Base-by-base conservation (phyloP, 1,284 basidiomycete genomes). In the Leccinum subrobustum region DNA sequence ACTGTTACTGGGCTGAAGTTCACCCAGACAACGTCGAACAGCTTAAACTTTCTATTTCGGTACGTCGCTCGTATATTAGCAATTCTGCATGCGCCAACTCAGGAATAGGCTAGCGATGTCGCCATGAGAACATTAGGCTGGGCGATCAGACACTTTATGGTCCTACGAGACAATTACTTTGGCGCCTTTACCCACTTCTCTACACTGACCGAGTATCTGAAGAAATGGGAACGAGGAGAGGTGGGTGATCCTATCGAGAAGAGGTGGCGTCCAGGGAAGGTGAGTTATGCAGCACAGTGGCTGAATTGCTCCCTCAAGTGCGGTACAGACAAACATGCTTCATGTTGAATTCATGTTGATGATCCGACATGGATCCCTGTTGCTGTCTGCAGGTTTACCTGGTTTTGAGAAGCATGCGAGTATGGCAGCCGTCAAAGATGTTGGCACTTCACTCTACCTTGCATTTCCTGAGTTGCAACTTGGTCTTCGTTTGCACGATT, bases 171-270 rank as follows among this genome's bases (percentile, higher is more conserved):
- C 67, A 96, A 97, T 73, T 97, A 97, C 73, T 87, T 96, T 60
- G 95, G 95, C 18, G 83, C 84, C 4, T 97, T 95, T 74, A 96
- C 94, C 1, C 91, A 95, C 67, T 97, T 95, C 69, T 88, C 88
- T 6, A 96, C 93, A 0, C 80, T 93, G 55, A 83, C 83, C 31
- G 95, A 97, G 76, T 95, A 92, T 70, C 77, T 94, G 56, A 84
- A 88, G 58, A 89, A 87, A 71, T 82, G 84, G 29, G 81, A 78
- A 57, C 79, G 77, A 60, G 74, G 81, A 5, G 80, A 84, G 23
- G 79, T 87, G 5, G 95, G 94, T 4, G 95, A 97, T 74, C 92
- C 92, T 1, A 80, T 95, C 2, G 78, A 84, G 50, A 77, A 85
- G 61, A 94, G 93, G 68, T 93, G 93, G 73, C 83, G 93, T 9